These are phyloP conservation scores for Nectriaceae sp. DNA, from an alignment of 2,329 filamentous ascomycete genomes.

Conservation along the genomic window DNA sequence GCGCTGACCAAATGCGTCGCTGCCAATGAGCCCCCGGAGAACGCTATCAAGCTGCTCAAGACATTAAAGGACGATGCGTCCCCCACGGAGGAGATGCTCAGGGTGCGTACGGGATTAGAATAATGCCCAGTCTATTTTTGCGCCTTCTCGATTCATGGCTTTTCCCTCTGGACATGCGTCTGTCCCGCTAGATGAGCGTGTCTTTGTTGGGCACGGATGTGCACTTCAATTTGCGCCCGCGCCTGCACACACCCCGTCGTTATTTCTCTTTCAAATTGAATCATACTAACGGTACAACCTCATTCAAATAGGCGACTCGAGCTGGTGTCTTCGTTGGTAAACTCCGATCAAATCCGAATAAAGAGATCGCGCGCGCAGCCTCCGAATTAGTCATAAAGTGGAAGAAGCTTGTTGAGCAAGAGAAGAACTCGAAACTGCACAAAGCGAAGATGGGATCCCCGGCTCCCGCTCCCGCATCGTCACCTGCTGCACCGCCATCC, in stretches of 20 bases:
- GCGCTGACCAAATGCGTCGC: constrained; percentile 77
- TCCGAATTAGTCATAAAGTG: constrained; percentile 85
- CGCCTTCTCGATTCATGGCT: not conserved
- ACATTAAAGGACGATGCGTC: constrained; percentile 77
- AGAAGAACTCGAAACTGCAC: constrained; percentile 53
- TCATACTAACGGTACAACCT: not conserved
- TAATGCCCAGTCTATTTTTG: not conserved
- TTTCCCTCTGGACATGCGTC: not conserved
- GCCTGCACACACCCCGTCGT: not conserved
- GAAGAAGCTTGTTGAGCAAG: constrained; percentile 74
- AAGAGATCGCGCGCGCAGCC: constrained; percentile 76
- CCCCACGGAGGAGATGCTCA: constrained; percentile 86
- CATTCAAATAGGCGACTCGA: constrained; percentile 65
- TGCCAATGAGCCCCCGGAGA: constrained; percentile 72
- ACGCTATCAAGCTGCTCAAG: constrained; percentile 73
- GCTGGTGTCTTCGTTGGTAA: constrained; percentile 90
- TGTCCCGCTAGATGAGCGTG: not conserved
- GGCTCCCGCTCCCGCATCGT: constrained; percentile 52
- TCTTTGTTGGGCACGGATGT: not conserved
- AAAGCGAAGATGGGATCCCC: constrained; percentile 44
- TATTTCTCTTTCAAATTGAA: not conserved
- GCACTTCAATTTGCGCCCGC: not conserved
- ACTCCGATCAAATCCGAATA: constrained; percentile 73
- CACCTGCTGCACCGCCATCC: constrained; percentile 43
- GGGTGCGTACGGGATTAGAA: constrained; percentile 52